Evolutionary conservation across 2,329 filamentous ascomycete genomes (phyloP), one percentile per base, ranked within the genome.

Genomic region (Ophiostoma sp.): DNA sequence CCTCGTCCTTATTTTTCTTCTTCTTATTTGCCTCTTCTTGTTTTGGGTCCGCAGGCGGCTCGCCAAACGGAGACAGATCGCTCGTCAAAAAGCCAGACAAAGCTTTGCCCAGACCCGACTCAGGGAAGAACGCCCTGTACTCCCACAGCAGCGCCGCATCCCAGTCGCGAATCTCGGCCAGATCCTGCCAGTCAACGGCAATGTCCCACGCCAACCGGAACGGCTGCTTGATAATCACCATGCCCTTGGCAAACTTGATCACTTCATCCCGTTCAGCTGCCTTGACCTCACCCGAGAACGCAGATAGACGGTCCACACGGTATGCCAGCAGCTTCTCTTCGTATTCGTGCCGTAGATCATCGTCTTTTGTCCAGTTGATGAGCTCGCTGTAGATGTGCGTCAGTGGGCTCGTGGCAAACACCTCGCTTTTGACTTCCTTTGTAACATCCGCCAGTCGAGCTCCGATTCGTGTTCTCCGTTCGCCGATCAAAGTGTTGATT

Each of bases 171-270:
- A 96, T 87, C 64, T 89, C 88, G 77, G 93, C 90, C 57, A 90
- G 84, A 80, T 98, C 95, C 77, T 92, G 89, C 93, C 95, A 98
- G 79, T 98, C 93, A 74, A 99, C 86, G 39, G 92, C 88, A 75
- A 98, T 91, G 78, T 94, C 92, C 97, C 97, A 99, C 0, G 96
- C 96, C 19, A 97, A 86, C 76, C 91, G 89, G 82, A 92, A 97
- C 0, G 94, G 93, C 78, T 98, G 94, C 78, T 95, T 95, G 80
- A 99, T 96, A 74, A 97, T 93, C 75, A 99, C 95, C 93, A 99
- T 97, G 75, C 95, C 96, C 75, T 91, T 90, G 0, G 95, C 94
- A 70, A 96, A 84, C 74, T 92, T 91, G 78, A 92, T 83, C 0
- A 97, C 91, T 76, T 92, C 90, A 48, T 89, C 84, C 33, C 93